A percentile compares a stretch with the other conserved stretches of the same genome.
Conservation (phyloP, 164 flowering plant genomes). For the Nymphaea colorata region DNA sequence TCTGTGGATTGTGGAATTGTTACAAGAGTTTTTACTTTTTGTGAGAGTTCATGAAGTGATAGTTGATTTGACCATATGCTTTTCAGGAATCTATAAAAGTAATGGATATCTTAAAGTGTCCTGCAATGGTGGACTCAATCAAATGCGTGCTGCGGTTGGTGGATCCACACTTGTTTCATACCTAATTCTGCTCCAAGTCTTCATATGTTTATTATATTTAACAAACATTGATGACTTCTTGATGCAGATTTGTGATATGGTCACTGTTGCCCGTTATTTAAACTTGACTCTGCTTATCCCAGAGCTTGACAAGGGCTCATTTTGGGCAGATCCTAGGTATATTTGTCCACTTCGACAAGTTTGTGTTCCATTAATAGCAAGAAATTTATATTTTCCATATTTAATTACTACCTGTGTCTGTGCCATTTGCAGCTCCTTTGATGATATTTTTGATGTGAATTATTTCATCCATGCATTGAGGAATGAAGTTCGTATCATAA, state of each 20-base stretch:
- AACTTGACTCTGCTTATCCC: slow-evolving; percentile 85
- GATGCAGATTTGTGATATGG: slow-evolving; percentile 93
- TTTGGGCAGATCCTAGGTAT: slow-evolving; percentile 92
- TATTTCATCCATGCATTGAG: slow-evolving; percentile 79
- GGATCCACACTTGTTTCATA: slow-evolving; percentile 2
- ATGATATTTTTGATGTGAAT: slow-evolving; percentile 67
- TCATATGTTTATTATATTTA: background rate
- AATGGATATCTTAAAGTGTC: slow-evolving; percentile 88
- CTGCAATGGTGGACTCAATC: slow-evolving; percentile 98
- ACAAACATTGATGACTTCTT: background rate
- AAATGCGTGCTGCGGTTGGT: slow-evolving; percentile 98
- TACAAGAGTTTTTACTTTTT: no score
- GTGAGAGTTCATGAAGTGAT: no score
- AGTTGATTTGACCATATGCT: background rate
- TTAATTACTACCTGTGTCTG: background rate
- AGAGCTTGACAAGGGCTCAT: slow-evolving; percentile 83
- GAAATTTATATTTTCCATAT: background rate
- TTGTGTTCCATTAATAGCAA: background rate
- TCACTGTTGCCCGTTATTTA: slow-evolving; percentile 63
- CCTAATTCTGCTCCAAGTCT: background rate
- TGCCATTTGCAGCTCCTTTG: slow-evolving; percentile 51
- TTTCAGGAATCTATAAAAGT: slow-evolving; percentile 78
- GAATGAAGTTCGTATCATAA: slow-evolving; percentile 72
- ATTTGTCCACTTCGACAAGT: background rate
- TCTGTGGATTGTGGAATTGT: no score